Percentiles rank a stretch among this genome's conserved stretches.
These are phyloP conservation scores for Capsicum rhomboideum DNA, from an alignment of 257 asterid species.

Conservation along the genomic window DNA sequence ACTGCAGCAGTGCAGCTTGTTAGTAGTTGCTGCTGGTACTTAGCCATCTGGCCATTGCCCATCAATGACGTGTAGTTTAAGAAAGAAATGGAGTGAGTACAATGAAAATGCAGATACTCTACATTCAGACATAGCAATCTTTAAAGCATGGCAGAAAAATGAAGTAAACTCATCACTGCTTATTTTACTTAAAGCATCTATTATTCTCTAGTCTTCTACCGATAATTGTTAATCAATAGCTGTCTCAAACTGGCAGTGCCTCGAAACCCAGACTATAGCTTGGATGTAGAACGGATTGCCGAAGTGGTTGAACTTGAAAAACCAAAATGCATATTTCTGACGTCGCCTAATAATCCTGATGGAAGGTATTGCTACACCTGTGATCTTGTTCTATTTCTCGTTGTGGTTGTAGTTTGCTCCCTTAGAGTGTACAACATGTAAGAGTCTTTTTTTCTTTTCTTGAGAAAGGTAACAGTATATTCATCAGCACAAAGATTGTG, in stretches of 20 bases:
- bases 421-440: neutral
- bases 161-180: neutral
- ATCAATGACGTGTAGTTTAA: neutral
- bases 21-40: neutral
- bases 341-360: slow-evolving; percentile 38
- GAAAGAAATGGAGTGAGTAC: neutral
- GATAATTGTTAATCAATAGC: neutral
- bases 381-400: neutral
- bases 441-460: no score
- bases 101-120: neutral
- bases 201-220: neutral
- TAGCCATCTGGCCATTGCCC: neutral
- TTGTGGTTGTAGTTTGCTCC: no score
- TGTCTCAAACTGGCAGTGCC: slow-evolving; percentile 45
- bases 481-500: no score
- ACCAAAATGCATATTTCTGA: slow-evolving; percentile 85
- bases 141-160: neutral
- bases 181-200: neutral
- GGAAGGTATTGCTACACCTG: slow-evolving; percentile 9
- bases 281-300: slow-evolving; percentile 65
- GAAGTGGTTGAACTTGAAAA: slow-evolving; percentile 72
- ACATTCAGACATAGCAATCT: neutral
- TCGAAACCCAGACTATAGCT: slow-evolving; percentile 70
- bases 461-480: no score
- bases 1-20: neutral